Conservation (phyloP, 2,329 filamentous ascomycete genomes). For the Pyrenochaeta sp. region DNA sequence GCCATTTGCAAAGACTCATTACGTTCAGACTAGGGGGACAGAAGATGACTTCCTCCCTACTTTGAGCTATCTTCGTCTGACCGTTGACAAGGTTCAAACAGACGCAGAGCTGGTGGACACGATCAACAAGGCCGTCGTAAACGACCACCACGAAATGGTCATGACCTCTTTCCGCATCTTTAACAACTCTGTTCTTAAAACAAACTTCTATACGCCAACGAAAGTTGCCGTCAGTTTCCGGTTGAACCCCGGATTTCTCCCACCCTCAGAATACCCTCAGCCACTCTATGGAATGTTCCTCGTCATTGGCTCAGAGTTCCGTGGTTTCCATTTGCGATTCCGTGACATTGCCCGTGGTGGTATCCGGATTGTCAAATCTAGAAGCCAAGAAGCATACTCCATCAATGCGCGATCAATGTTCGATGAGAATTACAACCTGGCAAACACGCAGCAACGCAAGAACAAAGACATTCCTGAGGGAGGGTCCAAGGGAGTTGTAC, state of each 20-base stretch:
- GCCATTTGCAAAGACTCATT: constrained; percentile 88
- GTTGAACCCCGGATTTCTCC: constrained; percentile 86
- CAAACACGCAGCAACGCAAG: constrained; percentile 98
- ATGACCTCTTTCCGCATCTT: constrained; percentile 97
- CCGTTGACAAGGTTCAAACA: constrained; percentile 67
- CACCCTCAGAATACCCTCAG: constrained; percentile 90
- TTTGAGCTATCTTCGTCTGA: constrained; percentile 71
- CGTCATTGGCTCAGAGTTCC: constrained; percentile 94
- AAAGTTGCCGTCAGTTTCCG: constrained; percentile 98
- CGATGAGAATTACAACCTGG: constrained; percentile 98
- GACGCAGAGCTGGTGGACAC: constrained; percentile 50
- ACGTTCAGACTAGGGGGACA: constrained; percentile 71
- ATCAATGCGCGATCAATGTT: constrained; percentile 98
- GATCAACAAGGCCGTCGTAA: constrained; percentile 58
- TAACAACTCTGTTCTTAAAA: constrained; percentile 93
- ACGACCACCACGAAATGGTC: constrained; percentile 97
- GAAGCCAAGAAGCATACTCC: constrained; percentile 92
- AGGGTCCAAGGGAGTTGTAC: constrained; percentile 95
- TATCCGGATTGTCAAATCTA: constrained; percentile 98
- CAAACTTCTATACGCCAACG: constrained; percentile 96
- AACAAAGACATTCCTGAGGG: constrained; percentile 99
- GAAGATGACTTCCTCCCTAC: constrained; percentile 76
- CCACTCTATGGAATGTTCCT: constrained; percentile 98
- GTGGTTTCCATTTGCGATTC: constrained; percentile 97
- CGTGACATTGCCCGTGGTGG: constrained; percentile 95